A percentile compares a stretch with the other conserved stretches of the same genome.
phyloP scores from a whole-genome alignment of 164 flowering plant genomes.

The Vitis labrusca region DNA sequence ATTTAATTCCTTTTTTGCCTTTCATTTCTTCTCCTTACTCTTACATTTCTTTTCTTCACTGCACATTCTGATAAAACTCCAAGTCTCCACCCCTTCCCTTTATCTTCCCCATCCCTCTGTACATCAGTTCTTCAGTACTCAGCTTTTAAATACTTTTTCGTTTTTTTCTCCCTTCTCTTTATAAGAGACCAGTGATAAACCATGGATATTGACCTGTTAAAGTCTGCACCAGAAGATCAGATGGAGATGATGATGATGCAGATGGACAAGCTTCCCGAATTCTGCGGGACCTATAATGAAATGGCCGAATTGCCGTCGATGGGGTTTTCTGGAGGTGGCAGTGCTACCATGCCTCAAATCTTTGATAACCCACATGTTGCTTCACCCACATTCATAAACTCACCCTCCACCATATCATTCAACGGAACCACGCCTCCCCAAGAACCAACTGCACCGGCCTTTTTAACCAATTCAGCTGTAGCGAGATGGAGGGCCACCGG shows the following conservation, averaged over 20 bases:
- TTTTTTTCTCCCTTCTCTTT: constrained; percentile 4
- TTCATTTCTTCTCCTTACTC: constrained; percentile 16
- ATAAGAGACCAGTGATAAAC: neutral
- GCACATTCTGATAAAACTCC: constrained; percentile 47
- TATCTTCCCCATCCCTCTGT: constrained; percentile 44
- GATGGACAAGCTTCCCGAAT: constrained; percentile 53
- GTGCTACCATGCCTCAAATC: constrained; percentile 1
- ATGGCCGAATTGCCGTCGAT: constrained; percentile 13
- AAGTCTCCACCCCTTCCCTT: constrained; percentile 25
- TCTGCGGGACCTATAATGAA: constrained; percentile 14
- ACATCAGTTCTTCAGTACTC: constrained; percentile 20
- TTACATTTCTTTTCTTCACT: constrained; percentile 23
- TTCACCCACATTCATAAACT: constrained; percentile 1
- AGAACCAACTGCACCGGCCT: constrained; percentile 13
- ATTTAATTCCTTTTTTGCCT: constrained; percentile 22
- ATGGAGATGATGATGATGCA: constrained; percentile 65
- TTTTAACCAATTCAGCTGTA: neutral
- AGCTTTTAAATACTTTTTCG: constrained; percentile 22
- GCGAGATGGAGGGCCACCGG: neutral
- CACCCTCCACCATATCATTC: constrained; percentile 17
- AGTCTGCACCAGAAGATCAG: constrained; percentile 40
- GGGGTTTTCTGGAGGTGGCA: constrained; percentile 23
- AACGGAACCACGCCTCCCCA: constrained; percentile 16
- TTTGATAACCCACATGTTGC: constrained; percentile 10
- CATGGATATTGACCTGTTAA: constrained; percentile 34